Conservation (phyloP, 1,284 basidiomycete species). For the Irpex sp. region DNA sequence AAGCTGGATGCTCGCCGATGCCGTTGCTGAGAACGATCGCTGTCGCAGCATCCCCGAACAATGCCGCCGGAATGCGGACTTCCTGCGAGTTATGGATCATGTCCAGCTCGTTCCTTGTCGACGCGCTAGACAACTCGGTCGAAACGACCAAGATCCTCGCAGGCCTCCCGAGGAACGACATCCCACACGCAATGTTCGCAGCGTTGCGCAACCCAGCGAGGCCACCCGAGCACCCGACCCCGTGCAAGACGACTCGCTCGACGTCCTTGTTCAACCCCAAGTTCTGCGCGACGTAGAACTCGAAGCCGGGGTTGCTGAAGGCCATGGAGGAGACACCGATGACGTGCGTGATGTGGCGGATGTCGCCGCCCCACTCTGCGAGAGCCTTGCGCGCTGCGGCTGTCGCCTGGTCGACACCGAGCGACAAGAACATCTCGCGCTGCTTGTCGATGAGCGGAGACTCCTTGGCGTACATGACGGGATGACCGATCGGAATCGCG, state of each 20-base stretch:
- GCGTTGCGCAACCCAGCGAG: conserved; percentile 9
- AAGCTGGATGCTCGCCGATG: conserved; percentile 4
- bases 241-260: conserved; percentile 10
- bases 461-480: neutral
- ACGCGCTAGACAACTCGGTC: conserved; percentile 1
- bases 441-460: conserved; percentile 3
- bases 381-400: conserved; percentile 3
- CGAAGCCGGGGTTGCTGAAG: conserved; percentile 10
- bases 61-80: conserved; percentile 5
- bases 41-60: conserved; percentile 9
- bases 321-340: conserved; percentile 7
- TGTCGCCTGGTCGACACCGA: conserved; percentile 1
- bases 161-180: neutral
- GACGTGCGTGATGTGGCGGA: conserved; percentile 10
- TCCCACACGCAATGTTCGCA: conserved; percentile 4
- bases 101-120: conserved; percentile 7
- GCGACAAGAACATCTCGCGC: neutral
- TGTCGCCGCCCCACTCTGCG: conserved; percentile 9
- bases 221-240: conserved; percentile 11
- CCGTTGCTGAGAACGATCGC: conserved; percentile 11
- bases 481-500: neutral
- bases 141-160: conserved; percentile 9
- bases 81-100: conserved; percentile 5
- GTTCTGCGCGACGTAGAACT: conserved; percentile 10
- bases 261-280: conserved; percentile 6